These are phyloP conservation scores for Leccinum sublutescens DNA, from an alignment of 768 basidiomycete genomes.

Conservation along the genomic window DNA sequence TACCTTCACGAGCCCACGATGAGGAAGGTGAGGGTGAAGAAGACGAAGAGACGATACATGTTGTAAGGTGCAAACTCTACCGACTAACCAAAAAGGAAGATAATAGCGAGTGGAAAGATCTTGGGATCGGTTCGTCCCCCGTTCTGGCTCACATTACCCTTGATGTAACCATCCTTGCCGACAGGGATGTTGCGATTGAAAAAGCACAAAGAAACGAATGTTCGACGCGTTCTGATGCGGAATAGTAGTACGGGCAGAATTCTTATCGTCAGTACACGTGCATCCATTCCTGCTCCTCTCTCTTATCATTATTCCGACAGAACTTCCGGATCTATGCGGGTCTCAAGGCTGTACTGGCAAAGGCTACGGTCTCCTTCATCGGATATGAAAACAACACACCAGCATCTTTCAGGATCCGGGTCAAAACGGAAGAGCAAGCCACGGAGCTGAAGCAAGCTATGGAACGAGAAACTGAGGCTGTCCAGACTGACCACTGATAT, in stretches of 20 bases:
- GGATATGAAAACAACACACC: conserved; percentile 62
- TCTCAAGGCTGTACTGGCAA: conserved; percentile 51
- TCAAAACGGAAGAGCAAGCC: conserved; percentile 59
- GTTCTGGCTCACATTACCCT: background rate
- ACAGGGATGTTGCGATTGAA: conserved; percentile 70
- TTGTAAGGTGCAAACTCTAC: conserved; percentile 60
- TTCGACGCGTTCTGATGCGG: conserved; percentile 63
- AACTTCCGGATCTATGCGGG: conserved; percentile 70
- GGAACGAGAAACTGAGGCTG: conserved; percentile 58
- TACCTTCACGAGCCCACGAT: conserved; percentile 46
- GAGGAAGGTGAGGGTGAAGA: conserved; percentile 81
- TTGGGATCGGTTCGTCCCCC: conserved; percentile 61
- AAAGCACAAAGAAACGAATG: conserved; percentile 61
- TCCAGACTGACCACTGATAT: conserved; percentile 27
- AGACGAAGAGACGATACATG: conserved; percentile 65
- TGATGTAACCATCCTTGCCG: background rate
- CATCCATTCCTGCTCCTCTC: background rate
- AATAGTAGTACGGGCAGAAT: conserved; percentile 77
- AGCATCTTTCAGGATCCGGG: conserved; percentile 59
- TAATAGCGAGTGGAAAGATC: conserved; percentile 54
- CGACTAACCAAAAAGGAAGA: conserved; percentile 53
- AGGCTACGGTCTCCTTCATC: conserved; percentile 60
- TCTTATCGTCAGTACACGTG: conserved; percentile 53
- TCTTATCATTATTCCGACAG: conserved; percentile 37
- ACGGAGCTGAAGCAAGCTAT: conserved; percentile 54